Percentiles rank a stretch among this genome's conserved stretches.
Conservation (phyloP, 257 asterid species). For the Solanum habrochaites region DNA sequence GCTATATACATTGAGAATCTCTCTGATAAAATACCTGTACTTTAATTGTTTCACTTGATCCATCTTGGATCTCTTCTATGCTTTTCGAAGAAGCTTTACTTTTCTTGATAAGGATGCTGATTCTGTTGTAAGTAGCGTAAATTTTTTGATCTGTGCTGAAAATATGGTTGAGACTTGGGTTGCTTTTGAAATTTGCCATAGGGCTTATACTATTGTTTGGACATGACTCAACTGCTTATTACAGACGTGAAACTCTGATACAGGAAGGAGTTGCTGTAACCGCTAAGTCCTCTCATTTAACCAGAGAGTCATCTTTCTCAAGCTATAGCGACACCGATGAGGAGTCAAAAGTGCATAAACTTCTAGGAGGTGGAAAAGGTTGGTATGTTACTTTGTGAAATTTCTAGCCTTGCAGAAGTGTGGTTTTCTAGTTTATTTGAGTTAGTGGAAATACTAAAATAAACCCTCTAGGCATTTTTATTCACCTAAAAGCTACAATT, state of each 20-base stretch:
- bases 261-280: slow-evolving; percentile 70
- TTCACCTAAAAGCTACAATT: not conserved
- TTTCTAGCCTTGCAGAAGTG: not conserved
- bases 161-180: not conserved
- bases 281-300: slow-evolving; percentile 43
- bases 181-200: not conserved
- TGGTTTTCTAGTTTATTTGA: not conserved
- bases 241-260: slow-evolving; percentile 9
- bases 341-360: slow-evolving; percentile 56
- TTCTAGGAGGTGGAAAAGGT: slow-evolving; percentile 84
- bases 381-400: slow-evolving; percentile 5
- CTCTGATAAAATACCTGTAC: not conserved
- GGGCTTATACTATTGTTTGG: not conserved
- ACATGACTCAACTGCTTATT: slow-evolving; percentile 2
- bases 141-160: not conserved
- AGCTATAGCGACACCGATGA: slow-evolving; percentile 27
- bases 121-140: not conserved
- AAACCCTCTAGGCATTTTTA: not conserved
- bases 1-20: not conserved
- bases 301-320: slow-evolving; percentile 28
- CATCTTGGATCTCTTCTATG: not conserved
- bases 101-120: not conserved
- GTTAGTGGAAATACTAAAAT: not conserved
- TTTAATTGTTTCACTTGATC: not conserved
- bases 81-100: not conserved